These are phyloP conservation scores for Blastomyces silverae DNA, from an alignment of 2,329 filamentous ascomycete genomes.

Conservation along the genomic window DNA sequence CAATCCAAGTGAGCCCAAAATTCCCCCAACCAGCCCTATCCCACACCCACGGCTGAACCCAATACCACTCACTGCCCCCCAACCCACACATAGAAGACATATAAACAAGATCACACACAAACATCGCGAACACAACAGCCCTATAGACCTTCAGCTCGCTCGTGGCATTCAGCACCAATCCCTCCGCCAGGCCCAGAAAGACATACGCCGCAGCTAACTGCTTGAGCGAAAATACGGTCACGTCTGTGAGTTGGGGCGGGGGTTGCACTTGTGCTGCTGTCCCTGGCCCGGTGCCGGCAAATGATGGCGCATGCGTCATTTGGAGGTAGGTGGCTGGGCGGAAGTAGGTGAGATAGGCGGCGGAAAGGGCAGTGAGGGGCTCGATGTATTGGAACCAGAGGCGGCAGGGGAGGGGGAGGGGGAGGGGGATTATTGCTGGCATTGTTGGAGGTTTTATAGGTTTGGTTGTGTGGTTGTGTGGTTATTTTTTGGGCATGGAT, in stretches of 20 bases:
- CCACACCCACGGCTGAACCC: conserved; percentile 10
- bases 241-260: no score
- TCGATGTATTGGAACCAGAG: conserved; percentile 11
- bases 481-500: no score
- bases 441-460: background rate
- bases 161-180: background rate
- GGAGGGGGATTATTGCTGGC: background rate
- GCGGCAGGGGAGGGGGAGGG: background rate
- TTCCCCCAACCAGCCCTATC: conserved; percentile 7
- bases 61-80: background rate
- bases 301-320: conserved; percentile 10
- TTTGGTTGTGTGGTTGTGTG: no score
- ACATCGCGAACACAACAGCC: background rate
- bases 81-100: background rate
- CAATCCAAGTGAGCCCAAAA: conserved; percentile 7
- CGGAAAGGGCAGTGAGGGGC: background rate
- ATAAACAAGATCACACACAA: background rate
- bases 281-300: background rate
- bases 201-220: background rate
- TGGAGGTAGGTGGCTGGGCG: background rate
- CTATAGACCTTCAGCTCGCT: background rate
- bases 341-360: conserved; percentile 9
- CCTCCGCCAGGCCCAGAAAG: conserved; percentile 1
- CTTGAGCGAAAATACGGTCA: background rate
- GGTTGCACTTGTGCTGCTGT: no score